A percentile compares a stretch with the other conserved stretches of the same genome.
Evolutionary conservation across 1,284 basidiomycete genomes (phyloP).

Genomic region (Cutaneotrichosporon sp.): DNA sequence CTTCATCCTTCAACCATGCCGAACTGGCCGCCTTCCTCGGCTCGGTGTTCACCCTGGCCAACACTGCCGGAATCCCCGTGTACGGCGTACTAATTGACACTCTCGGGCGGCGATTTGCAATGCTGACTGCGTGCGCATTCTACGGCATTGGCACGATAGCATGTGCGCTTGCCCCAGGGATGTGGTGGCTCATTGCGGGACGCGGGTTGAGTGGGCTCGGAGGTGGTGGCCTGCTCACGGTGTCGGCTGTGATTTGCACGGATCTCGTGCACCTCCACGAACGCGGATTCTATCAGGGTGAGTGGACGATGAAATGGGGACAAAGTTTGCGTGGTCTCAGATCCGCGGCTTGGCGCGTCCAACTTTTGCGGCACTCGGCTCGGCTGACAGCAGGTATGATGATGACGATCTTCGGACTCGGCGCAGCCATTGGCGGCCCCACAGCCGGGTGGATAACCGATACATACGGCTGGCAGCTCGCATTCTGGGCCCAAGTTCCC

Average conservation of each 20-base stretch:
- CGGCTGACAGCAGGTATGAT: conserved; percentile 32
- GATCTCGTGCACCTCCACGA: conserved; percentile 47
- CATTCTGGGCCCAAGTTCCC: conserved; percentile 44
- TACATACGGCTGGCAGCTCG: conserved; percentile 38
- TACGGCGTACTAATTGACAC: conserved; percentile 48
- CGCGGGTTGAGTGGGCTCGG: conserved; percentile 45
- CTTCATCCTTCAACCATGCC: conserved; percentile 37
- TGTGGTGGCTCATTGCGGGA: conserved; percentile 41
- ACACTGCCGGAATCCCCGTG: conserved; percentile 46
- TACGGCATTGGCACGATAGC: conserved; percentile 40
- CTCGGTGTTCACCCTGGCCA: conserved; percentile 41
- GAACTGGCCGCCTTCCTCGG: conserved; percentile 46
- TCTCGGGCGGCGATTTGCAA: conserved; percentile 42
- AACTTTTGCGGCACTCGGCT: too few species aligned
- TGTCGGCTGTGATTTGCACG: conserved; percentile 46
- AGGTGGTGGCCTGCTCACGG: conserved; percentile 46
- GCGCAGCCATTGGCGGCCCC: conserved; percentile 44
- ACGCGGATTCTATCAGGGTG: conserved; percentile 48
- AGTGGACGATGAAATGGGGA: not conserved
- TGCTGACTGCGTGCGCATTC: conserved; percentile 38
- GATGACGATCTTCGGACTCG: conserved; percentile 47
- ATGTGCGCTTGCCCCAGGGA: conserved; percentile 37
- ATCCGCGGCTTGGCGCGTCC: too few species aligned
- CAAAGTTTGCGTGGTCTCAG: too few species aligned
- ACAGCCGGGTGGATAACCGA: conserved; percentile 43